Evolutionary conservation across 345 rosid genomes (phyloP), one percentile per base, ranked within the genome.

Genomic region (Trapa incisa): DNA sequence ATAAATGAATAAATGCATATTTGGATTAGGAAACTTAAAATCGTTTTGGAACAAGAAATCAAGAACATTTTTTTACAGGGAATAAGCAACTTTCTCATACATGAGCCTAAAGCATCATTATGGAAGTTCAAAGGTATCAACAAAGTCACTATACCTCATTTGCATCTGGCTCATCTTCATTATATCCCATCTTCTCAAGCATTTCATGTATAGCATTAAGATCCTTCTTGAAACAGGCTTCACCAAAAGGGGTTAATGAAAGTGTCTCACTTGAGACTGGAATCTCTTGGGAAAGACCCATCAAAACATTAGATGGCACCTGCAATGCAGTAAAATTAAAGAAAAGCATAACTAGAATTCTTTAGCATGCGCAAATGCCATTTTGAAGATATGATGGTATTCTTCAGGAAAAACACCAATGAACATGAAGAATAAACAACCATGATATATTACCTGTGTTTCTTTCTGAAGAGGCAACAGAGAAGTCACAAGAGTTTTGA

Each of bases 391-490:
- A 37, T 29, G 47, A 54, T 7, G 32, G 61, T 38, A 22, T 67
- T 67, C 7, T 43, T 54, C 13, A 17, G 17, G 57, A 47, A 22
- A 36, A 37, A 67, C 17, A 33, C 5, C 60, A 11, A 54, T 54
- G 60, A 54, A 35, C 33, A n/a, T 0, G 4, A 54, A n/a, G 33
- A 54, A 52, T 5, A 3, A n/a, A 6, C 33, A 22, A 54, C 7
- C 17, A n/a, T 35, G 5, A 43, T 11, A 37, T 61, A 29, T n/a
- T 70, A 79, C 85, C 85, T 79, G 79, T 33, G 76, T 70, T 52
- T 82, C 83, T 60, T 77, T 79, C 74, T 77, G 83, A 50, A 82
- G 85, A 64, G 81, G 73, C 69, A 73, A 43, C 36, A 82, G 85
- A 64, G 77, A 64, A 37, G 68, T 71, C 43, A 82, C 85, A 69